Conservation (phyloP, 2,329 filamentous ascomycete species). For the Thielaviopsis euricoi region DNA sequence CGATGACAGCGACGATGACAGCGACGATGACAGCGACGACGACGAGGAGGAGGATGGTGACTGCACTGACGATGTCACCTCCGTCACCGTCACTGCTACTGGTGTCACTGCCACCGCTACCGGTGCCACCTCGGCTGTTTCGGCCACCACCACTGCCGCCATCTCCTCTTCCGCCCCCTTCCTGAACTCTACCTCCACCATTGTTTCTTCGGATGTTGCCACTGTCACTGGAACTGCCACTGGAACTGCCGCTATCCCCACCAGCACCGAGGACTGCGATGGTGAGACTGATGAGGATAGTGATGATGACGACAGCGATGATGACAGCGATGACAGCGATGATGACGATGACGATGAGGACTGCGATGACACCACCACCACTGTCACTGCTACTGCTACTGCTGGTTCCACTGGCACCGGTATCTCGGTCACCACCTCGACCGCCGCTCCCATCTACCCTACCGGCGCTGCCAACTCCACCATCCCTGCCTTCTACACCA, state of each 20-base stretch:
- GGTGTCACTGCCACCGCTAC: not conserved
- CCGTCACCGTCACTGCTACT: not conserved
- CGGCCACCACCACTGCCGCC: not conserved
- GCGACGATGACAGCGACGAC: not conserved
- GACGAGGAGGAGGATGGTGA: not conserved
- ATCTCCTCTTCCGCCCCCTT: not conserved
- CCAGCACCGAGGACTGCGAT: not conserved
- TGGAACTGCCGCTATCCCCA: not conserved
- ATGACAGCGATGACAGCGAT: not conserved
- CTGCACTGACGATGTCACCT: not conserved
- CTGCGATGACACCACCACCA: not conserved
- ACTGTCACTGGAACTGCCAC: not conserved
- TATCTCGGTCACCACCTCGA: not conserved
- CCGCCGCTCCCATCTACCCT: not conserved
- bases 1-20: not conserved
- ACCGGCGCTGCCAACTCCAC: not conserved
- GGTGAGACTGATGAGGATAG: not conserved
- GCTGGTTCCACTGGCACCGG: too few species aligned
- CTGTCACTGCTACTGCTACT: not conserved
- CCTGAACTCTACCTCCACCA: not conserved
- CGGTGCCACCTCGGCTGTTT: not conserved
- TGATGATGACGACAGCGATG: not conserved
- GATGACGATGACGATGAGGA: not conserved
- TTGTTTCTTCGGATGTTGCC: not conserved
- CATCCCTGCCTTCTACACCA: not conserved